Evolutionary conservation across 768 basidiomycete species (phyloP).

Genomic region (Hygrocybe punicea): DNA sequence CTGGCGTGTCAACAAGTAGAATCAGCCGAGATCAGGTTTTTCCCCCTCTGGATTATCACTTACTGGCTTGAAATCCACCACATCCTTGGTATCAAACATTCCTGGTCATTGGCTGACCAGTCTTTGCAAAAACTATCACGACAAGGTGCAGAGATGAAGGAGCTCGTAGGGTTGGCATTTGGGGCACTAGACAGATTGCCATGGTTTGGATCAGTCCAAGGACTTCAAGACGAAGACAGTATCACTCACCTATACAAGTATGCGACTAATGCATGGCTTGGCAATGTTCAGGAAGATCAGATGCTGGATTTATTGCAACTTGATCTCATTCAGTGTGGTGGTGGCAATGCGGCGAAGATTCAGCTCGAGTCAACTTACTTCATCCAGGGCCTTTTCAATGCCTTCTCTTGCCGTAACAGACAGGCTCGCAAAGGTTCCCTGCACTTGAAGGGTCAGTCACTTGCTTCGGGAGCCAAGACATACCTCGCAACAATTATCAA

Average conservation of each 20-base stretch:
- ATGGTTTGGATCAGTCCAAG: slow-evolving; percentile 15
- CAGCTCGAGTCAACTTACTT: slow-evolving; percentile 7
- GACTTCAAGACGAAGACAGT: slow-evolving; percentile 9
- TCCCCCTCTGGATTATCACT: background rate
- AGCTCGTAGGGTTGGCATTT: background rate
- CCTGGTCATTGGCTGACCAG: background rate
- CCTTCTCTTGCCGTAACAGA: background rate
- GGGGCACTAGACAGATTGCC: slow-evolving; percentile 3
- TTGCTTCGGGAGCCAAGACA: background rate
- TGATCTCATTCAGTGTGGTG: slow-evolving; percentile 4
- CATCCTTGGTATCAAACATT: background rate
- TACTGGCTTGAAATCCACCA: background rate
- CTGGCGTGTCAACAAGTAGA: background rate
- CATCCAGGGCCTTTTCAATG: background rate
- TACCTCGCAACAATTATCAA: slow-evolving; percentile 12
- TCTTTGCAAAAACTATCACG: background rate
- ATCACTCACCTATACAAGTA: slow-evolving; percentile 10
- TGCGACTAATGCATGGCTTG: slow-evolving; percentile 17
- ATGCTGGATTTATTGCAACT: slow-evolving; percentile 16
- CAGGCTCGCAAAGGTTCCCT: background rate
- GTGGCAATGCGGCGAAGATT: slow-evolving; percentile 1
- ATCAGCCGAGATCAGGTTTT: background rate
- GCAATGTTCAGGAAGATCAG: slow-evolving; percentile 17
- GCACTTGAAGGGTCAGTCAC: background rate
- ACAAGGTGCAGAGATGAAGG: background rate